Conservation (phyloP, 805 yeast genomes). For the Zygoascus biomembranicola region DNA sequence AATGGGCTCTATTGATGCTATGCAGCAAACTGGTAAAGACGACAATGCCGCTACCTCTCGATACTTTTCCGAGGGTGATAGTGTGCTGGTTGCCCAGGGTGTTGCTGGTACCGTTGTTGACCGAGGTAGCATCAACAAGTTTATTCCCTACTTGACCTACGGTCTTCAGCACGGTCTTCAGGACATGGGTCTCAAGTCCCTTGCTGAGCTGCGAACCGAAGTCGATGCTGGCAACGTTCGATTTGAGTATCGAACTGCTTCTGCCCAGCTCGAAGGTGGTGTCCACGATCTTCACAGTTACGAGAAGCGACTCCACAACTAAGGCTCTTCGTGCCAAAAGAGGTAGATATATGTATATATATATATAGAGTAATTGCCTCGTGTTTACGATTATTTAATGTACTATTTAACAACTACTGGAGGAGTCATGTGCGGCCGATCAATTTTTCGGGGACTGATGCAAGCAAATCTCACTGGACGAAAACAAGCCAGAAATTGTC, state of each 20-base stretch:
- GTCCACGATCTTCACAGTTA: constrained; percentile 92
- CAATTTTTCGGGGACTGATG: too few relatives aligned
- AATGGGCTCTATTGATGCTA: constrained; percentile 99
- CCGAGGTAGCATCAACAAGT: constrained; percentile 91
- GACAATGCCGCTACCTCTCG: constrained; percentile 98
- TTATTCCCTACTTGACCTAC: constrained; percentile 85
- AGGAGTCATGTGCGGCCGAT: background rate
- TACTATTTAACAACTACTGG: background rate
- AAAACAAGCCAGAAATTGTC: too few relatives aligned
- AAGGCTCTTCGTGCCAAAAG: constrained; percentile 16
- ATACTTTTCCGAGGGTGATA: constrained; percentile 93
- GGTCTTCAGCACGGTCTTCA: constrained; percentile 99
- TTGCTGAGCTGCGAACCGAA: constrained; percentile 51
- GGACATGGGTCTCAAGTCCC: constrained; percentile 82
- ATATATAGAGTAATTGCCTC: too few relatives aligned
- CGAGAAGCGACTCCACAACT: constrained; percentile 94
- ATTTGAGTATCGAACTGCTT: constrained; percentile 96
- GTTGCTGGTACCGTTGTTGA: constrained; percentile 95
- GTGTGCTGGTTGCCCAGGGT: constrained; percentile 98
- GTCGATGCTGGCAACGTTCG: constrained; percentile 68
- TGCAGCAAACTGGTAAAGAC: constrained; percentile 79
- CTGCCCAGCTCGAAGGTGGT: constrained; percentile 99
- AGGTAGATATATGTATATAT: too few relatives aligned
- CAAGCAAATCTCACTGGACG: too few relatives aligned
- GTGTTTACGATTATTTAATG: background rate